Conservation (phyloP, 495 filamentous ascomycete genomes). For the Xylaria nigripes region DNA sequence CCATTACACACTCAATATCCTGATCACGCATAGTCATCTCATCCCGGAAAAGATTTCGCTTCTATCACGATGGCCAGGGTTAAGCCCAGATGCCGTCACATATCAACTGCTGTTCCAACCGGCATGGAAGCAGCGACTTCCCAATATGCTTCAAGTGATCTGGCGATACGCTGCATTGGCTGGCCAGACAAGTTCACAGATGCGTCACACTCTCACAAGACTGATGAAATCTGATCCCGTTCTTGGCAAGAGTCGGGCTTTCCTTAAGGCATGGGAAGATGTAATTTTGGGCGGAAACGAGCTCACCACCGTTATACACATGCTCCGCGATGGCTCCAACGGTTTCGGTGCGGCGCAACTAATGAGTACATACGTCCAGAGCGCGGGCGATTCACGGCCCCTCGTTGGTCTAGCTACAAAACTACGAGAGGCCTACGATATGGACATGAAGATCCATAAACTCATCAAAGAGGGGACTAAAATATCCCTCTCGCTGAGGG, state of each 20-base stretch:
- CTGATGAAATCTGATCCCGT: neutral
- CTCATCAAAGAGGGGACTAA: conserved; percentile 1
- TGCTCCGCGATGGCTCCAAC: neutral
- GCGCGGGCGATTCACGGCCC: conserved; percentile 3
- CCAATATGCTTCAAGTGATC: conserved; percentile 30
- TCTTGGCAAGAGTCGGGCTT: neutral
- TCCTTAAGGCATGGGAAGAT: conserved; percentile 19
- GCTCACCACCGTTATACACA: conserved; percentile 4
- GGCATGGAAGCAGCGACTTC: conserved; percentile 22
- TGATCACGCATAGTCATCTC: conserved; percentile 26
- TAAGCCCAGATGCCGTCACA: conserved; percentile 13
- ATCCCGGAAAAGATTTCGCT: conserved; percentile 19
- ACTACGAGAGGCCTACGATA: conserved; percentile 12
- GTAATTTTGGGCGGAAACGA: conserved; percentile 18
- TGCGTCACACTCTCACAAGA: conserved; percentile 17
- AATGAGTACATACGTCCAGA: conserved; percentile 3
- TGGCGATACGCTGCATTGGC: conserved; percentile 30
- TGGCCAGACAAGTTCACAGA: conserved; percentile 9
- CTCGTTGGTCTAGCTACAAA: conserved; percentile 1
- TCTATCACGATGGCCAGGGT: conserved; percentile 7
- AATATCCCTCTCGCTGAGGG: conserved; percentile 4
- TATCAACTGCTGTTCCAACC: conserved; percentile 27
- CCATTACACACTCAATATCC: conserved; percentile 27
- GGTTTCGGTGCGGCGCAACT: neutral
- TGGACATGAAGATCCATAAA: conserved; percentile 18